A percentile compares a stretch with the other conserved stretches of the same genome.
phyloP scores from a whole-genome alignment of 345 rosid genomes.

The Toxicodendron radicans region DNA sequence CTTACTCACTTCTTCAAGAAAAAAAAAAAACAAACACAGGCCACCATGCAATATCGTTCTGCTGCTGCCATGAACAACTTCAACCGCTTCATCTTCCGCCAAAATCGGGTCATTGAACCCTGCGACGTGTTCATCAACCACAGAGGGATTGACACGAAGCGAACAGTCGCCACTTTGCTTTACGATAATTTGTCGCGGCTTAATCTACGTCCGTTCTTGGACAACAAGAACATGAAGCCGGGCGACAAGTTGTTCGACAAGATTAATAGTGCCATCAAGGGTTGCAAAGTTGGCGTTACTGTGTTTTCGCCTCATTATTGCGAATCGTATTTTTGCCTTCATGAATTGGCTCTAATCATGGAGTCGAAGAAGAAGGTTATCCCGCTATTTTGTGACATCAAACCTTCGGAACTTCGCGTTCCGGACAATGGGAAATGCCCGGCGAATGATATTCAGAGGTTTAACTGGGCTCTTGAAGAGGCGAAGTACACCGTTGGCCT shows the following conservation, averaged over 20 bases:
- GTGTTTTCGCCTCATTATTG: slow-evolving; percentile 69
- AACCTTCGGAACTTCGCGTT: slow-evolving; percentile 66
- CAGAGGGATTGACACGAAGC: slow-evolving; percentile 67
- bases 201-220: slow-evolving; percentile 59
- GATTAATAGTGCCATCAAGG: slow-evolving; percentile 46
- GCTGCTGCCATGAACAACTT: slow-evolving; percentile 6
- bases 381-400: slow-evolving; percentile 69
- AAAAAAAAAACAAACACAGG: too few relatives aligned
- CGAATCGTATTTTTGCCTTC: slow-evolving; percentile 61
- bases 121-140: slow-evolving; percentile 75
- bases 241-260: slow-evolving; percentile 70
- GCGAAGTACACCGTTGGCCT: slow-evolving; percentile 68
- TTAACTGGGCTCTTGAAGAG: slow-evolving; percentile 65
- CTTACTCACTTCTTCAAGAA: too few relatives aligned
- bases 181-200: slow-evolving; percentile 50
- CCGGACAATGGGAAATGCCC: slow-evolving; percentile 33
- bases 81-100: slow-evolving; percentile 18
- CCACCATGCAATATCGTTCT: slow-evolving; percentile 29
- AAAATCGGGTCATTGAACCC: slow-evolving; percentile 19
- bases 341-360: slow-evolving; percentile 68
- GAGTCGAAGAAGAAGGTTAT: slow-evolving; percentile 68
- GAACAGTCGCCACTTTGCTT: slow-evolving; percentile 53
- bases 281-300: slow-evolving; percentile 55
- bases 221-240: slow-evolving; percentile 72
- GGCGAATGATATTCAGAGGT: slow-evolving; percentile 41